Evolutionary conservation across 1,139 yeast genomes (phyloP), one percentile per base, ranked within the genome.

Genomic region (Debaryomyces fabryi): DNA sequence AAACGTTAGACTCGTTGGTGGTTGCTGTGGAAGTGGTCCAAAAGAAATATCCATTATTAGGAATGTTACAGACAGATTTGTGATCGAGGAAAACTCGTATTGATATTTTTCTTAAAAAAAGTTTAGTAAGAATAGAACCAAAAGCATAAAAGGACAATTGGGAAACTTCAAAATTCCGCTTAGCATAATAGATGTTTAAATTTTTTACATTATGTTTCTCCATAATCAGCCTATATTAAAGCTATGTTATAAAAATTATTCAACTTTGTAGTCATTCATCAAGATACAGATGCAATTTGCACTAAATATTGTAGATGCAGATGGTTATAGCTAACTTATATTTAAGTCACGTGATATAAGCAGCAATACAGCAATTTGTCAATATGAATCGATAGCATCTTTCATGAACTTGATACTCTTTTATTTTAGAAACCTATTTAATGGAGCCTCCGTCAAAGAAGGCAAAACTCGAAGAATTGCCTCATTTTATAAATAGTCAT

Each of bases 1-100:
- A 13, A 62, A 68, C 35, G 69, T 69, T 16, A 68, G 69, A 12
- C 60, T 77, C 12, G 63, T 82, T 37, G 87, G 87, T 2, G 86
- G 86, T 2, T 82, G 87, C 56, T 82, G 87, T 52, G 69, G 85
- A 45, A 80, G 83, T 1, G 73, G 78, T 1, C 81, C 83, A 0
- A 52, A 54, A 10, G 82, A 80, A 43, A 75, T 79, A 25, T 12
- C 20, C 4, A 16, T 15, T 9, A 39, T 40, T 15, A 30, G 34
- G 8, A 6, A 30, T n/a, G 34, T 3, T 9, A 8, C 10, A 8
- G 34, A 30, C 15, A 15, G 8, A 13, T 30, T 30, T 15, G 10
- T n/a, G 5, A 6, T 9, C 10, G 18, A 30, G 2, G 13, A n/a
- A 13, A n/a, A n/a, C 13, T n/a, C 18, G 8, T 30, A 15, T 30